Conservation (phyloP, 495 filamentous ascomycete species). For the Penicillium arizonense region DNA sequence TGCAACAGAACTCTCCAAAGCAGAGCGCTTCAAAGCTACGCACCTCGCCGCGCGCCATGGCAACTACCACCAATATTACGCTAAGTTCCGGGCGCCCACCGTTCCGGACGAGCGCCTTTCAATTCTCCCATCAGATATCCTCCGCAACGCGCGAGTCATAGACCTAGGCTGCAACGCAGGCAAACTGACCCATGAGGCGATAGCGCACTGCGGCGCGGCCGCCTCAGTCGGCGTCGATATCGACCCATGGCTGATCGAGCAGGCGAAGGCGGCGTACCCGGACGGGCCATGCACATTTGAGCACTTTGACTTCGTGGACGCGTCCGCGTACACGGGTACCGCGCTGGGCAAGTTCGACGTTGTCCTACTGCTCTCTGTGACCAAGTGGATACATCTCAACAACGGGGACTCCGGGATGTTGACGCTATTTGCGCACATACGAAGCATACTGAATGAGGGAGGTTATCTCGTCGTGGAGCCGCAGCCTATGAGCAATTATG, state of each 20-base stretch:
- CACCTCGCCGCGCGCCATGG: slow-evolving; percentile 30
- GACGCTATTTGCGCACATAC: slow-evolving; percentile 24
- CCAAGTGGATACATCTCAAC: slow-evolving; percentile 30
- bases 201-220: slow-evolving; percentile 23
- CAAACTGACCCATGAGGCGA: slow-evolving; percentile 27
- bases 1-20: slow-evolving; percentile 24
- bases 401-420: slow-evolving; percentile 29
- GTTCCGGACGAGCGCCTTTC: slow-evolving; percentile 30
- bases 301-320: slow-evolving; percentile 48
- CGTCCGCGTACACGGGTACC: slow-evolving; percentile 50
- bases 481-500: slow-evolving; percentile 33
- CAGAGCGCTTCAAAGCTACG: slow-evolving; percentile 32
- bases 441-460: slow-evolving; percentile 24
- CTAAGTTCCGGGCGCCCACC: slow-evolving; percentile 26
- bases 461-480: slow-evolving; percentile 30
- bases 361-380: slow-evolving; percentile 28
- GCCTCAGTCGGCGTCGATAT: slow-evolving; percentile 30
- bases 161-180: slow-evolving; percentile 30
- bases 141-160: slow-evolving; percentile 27
- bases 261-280: slow-evolving; percentile 27
- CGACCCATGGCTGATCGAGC: slow-evolving; percentile 28
- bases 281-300: slow-evolving; percentile 29
- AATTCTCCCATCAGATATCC: slow-evolving; percentile 27
- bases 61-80: slow-evolving; percentile 33
- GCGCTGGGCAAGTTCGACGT: slow-evolving; percentile 30